A percentile compares a stretch with the other conserved stretches of the same genome.
These are phyloP conservation scores for Rutstroemia sp. DNA, from an alignment of 2,329 filamentous ascomycete species.

Conservation along the genomic window DNA sequence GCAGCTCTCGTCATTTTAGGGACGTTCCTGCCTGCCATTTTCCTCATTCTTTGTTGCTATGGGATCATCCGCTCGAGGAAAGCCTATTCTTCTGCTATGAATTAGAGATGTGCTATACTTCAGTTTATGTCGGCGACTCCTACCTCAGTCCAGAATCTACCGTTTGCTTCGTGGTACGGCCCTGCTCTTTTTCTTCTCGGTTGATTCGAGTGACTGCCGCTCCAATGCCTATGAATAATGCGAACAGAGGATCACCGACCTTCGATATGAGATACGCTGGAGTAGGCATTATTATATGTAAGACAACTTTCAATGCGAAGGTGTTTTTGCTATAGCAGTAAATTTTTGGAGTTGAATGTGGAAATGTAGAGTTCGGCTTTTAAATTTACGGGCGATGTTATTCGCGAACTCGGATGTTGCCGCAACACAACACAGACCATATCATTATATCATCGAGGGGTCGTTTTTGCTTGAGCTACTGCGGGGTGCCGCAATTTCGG, in stretches of 20 bases:
- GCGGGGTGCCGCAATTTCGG: background rate
- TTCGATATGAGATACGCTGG: conserved; percentile 32
- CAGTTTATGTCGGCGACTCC: background rate
- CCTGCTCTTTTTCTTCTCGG: conserved; percentile 42
- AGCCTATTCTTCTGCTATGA: conserved; percentile 12
- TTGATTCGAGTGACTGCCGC: conserved; percentile 46
- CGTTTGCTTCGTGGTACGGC: conserved; percentile 25
- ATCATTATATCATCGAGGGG: background rate
- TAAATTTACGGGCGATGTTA: background rate
- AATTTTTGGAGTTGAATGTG: background rate
- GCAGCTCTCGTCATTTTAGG: background rate
- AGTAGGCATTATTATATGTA: conserved; percentile 22
- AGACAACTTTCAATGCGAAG: background rate
- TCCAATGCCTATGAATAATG: conserved; percentile 42
- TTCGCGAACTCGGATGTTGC: too few relatives aligned
- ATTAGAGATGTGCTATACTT: background rate
- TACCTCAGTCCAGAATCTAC: conserved; percentile 28
- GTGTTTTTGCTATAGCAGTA: background rate
- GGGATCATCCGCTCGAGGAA: conserved; percentile 8
- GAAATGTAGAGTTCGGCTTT: background rate
- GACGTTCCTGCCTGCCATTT: background rate
- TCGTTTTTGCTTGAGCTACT: background rate
- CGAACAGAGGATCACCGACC: conserved; percentile 46
- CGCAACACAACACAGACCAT: too few relatives aligned
- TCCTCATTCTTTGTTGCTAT: conserved; percentile 1